Evolutionary conservation across 208 protist species (phyloP), one percentile per base, ranked within the genome.

Genomic region (Leishmania amazonensis): DNA sequence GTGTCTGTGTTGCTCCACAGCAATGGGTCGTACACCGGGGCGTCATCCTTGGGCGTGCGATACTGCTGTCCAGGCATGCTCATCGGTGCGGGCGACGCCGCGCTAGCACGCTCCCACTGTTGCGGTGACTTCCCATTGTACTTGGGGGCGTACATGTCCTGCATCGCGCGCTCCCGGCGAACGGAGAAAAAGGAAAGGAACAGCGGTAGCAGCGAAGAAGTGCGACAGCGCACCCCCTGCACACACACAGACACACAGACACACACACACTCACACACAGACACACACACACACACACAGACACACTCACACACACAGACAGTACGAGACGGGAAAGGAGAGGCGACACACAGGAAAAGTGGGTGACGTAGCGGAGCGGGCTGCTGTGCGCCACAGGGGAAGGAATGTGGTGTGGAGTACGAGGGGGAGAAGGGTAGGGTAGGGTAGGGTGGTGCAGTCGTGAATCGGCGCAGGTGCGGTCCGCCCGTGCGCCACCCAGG

Each of bases 1-100:
- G 84, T 88, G 73, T 96, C 90, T 13, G 81, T 88, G 7, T 76
- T 83, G 21, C 84, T 81, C 92, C 92, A 96, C 60, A 92, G 31
- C 1, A 86, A 83, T 3, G 92, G 92, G 78, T 94, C 89, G 78
- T 90, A 90, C 19, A 68, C 81, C 64, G 92, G 92, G 4, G 92
- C 92, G 79, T 96, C 92, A 75, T 92, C 87, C 47, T 76, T 82
- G 6, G 90, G 90, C 28, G 86, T 88, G 75, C 90, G 85, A 54
- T 85, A 73, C 47, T 68, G 74, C 51, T 53, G 77, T 24, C 73
- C 75, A 15, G 72, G 58, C 0, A 47, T 60, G 49, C 49, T 42
- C 72, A 40, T 40, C 15, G 72, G 31, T 76, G 49, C 49, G 0
- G 42, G 51, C 49, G 72, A 54, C 31, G 49, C 51, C 49, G 31